Base-by-base conservation (phyloP, 2,329 filamentous ascomycete species). In the Verticillium nonalfalfae region DNA sequence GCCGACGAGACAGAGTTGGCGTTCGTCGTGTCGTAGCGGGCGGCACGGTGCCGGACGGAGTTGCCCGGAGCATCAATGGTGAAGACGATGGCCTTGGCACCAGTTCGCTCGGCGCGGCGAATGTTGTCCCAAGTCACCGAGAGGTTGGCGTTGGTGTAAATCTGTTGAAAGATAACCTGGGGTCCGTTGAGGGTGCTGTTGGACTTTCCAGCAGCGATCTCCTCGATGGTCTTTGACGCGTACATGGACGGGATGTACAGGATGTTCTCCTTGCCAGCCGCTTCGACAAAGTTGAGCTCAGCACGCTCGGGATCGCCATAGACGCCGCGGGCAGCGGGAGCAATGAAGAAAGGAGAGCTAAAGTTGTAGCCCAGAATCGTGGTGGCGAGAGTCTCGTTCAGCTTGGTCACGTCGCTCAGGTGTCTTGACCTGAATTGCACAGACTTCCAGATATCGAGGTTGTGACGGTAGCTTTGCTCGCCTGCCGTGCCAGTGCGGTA, bases 401-500 rank as follows among this genome's bases (percentile, higher is more conserved):
- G 67, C 13, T 68, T 67, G 9, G 66, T 67, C 52, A 81, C 74
- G 60, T 79, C 75, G 31, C 67, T 67, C 60, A 80, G 60, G 31
- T 76, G 71, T 39, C 76, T 72, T 59, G 79, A 76, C 50, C 79
- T 73, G 33, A 81, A 70, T 50, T 74, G 73, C 59, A 76, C 78
- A 62, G 79, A 77, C 40, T 74, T 69, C 74, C 75, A 83, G 50
- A 79, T 74, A 60, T 82, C 79, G 6, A 83, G 73, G 67, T 82
- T 82, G 70, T 81, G 79, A 57, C 79, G 75, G 73, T 83, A 82
- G 0, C 76, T 59, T 73, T 61, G 82, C 67, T 82, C 80, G 56
- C 79, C 78, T 3, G 76, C 79, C 7, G 79, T 78, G 15, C 76
- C 80, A 61, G 76, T 78, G 34, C 79, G 76, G 70, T 82, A 82